A percentile compares a stretch with the other conserved stretches of the same genome.
phyloP scores from a whole-genome alignment of 371 early-diverging fungal species.

The Mucor piriformis region DNA sequence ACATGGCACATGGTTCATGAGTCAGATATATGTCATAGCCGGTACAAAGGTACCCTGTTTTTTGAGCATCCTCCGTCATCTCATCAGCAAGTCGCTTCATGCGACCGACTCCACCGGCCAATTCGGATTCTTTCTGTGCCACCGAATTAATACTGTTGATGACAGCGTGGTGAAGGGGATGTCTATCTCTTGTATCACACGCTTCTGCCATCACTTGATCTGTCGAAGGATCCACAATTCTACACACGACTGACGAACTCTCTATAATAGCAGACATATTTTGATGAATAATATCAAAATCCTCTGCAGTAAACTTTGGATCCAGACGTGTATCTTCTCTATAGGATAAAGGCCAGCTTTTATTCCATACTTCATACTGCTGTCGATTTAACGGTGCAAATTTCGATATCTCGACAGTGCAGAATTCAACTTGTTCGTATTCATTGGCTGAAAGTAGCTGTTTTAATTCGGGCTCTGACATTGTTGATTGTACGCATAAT shows the following conservation, averaged over 20 bases:
- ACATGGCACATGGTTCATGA: constrained; percentile 74
- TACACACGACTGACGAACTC: constrained; percentile 25
- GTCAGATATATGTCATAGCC: constrained; percentile 65
- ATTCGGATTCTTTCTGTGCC: constrained; percentile 34
- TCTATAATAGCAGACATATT: constrained; percentile 35
- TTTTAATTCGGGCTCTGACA: constrained; percentile 20
- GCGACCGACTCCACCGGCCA: constrained; percentile 20
- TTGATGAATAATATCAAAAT: constrained; percentile 40
- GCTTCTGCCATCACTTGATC: constrained; percentile 47
- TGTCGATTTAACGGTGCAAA: constrained; percentile 56
- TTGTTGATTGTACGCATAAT: constrained; percentile 27
- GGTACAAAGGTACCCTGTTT: constrained; percentile 60
- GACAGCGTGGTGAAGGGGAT: constrained; percentile 66
- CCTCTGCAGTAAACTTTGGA: constrained; percentile 48
- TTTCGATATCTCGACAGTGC: constrained; percentile 36
- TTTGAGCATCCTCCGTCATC: constrained; percentile 16
- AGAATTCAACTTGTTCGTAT: constrained; percentile 19
- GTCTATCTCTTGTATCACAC: constrained; percentile 49
- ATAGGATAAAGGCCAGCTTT: constrained; percentile 63
- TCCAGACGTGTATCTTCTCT: constrained; percentile 61
- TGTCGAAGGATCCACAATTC: constrained; percentile 55
- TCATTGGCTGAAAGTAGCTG: constrained; percentile 18
- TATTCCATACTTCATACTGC: constrained; percentile 64
- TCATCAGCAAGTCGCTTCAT: constrained; percentile 30
- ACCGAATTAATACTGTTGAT: constrained; percentile 62